Evolutionary conservation across 257 asterid species (phyloP).

Genomic region (Ehretia macrophylla): DNA sequence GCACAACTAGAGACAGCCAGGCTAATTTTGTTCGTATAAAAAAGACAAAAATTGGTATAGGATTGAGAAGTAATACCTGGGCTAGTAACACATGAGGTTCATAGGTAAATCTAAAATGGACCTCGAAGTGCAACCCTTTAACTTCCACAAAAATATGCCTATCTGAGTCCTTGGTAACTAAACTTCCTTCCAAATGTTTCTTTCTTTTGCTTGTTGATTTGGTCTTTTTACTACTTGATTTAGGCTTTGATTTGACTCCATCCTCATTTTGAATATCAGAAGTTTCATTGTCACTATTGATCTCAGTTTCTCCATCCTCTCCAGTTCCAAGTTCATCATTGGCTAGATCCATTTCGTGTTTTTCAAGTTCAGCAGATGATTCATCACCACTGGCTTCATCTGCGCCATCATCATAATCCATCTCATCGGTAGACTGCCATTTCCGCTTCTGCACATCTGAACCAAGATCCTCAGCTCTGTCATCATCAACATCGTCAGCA

Average conservation of each 20-base stretch:
- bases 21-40: too few relatives aligned
- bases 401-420: conserved; percentile 73
- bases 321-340: conserved; percentile 29
- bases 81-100: conserved; percentile 87
- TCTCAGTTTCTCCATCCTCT: conserved; percentile 34
- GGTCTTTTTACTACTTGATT: conserved; percentile 20
- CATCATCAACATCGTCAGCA: conserved; percentile 51
- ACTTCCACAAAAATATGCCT: conserved; percentile 32
- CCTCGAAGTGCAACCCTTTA: conserved; percentile 44
- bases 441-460: conserved; percentile 57
- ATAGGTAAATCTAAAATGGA: conserved; percentile 46
- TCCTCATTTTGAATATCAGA: conserved; percentile 25
- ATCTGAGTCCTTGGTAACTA: conserved; percentile 11
- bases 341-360: conserved; percentile 20
- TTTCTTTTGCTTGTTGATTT: conserved; percentile 18
- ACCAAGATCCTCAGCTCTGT: conserved; percentile 31
- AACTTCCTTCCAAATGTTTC: conserved; percentile 7
- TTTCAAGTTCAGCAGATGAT: conserved; percentile 22
- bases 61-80: conserved; percentile 47
- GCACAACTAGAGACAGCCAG: too few relatives aligned
- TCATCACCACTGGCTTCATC: conserved; percentile 34
- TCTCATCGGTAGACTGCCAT: conserved; percentile 70
- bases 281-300: conserved; percentile 26
- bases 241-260: conserved; percentile 28
- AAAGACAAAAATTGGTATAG: too few relatives aligned